phyloP scores from a whole-genome alignment of 306 rosid genomes.

The Chamaecrista fasciculata region DNA sequence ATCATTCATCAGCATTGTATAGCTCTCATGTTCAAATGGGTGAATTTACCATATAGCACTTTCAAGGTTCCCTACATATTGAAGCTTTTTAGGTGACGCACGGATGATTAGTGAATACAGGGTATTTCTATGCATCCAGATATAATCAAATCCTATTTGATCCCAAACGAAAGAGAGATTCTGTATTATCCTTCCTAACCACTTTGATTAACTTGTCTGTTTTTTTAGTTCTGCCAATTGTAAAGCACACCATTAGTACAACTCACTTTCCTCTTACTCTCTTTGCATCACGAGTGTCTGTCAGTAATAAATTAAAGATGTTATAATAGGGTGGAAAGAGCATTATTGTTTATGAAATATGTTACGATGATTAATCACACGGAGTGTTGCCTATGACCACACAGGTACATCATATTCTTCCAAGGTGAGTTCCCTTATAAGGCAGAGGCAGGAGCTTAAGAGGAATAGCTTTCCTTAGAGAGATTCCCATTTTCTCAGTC shows the following conservation, averaged over 20 bases:
- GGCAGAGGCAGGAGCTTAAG: not conserved
- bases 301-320: no score
- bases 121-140: not conserved
- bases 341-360: not conserved
- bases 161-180: not conserved
- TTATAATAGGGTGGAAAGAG: not conserved
- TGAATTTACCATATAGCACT: constrained; percentile 11
- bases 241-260: not conserved
- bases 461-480: constrained; percentile 53
- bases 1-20: constrained; percentile 26
- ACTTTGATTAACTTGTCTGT: not conserved
- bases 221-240: not conserved
- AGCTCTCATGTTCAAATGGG: constrained; percentile 27
- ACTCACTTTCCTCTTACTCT: not conserved
- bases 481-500: constrained; percentile 79
- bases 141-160: not conserved
- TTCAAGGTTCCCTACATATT: not conserved
- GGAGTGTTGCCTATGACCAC: not conserved
- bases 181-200: not conserved
- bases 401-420: not conserved
- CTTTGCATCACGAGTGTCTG: not conserved
- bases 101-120: not conserved
- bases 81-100: constrained; percentile 15
- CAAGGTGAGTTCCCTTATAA: not conserved
- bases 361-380: not conserved